Conservation (phyloP, 805 yeast species). For the Starmerella vaccinii region DNA sequence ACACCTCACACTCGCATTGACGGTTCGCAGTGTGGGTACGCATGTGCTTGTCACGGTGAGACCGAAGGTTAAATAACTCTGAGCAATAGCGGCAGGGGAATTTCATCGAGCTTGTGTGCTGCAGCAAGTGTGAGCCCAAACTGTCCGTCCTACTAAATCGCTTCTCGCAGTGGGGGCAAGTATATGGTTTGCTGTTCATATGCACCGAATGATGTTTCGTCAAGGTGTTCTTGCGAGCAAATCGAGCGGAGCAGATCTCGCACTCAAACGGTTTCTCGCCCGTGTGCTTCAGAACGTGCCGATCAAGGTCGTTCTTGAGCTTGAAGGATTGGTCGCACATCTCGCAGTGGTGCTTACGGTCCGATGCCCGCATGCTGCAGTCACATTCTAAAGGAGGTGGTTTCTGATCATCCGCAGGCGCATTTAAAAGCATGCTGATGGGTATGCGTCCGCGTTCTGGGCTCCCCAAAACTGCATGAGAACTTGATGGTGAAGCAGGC, state of each 20-base stretch:
- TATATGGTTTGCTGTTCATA: not conserved
- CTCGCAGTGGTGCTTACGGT: not conserved
- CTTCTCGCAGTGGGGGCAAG: not conserved
- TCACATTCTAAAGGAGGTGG: not conserved
- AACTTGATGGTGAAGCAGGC: not conserved
- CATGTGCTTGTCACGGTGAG: constrained; percentile 1
- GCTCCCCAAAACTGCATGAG: not conserved
- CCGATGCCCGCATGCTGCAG: not conserved
- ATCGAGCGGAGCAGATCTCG: not conserved
- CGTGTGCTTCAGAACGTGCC: constrained; percentile 1
- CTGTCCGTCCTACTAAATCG: not conserved
- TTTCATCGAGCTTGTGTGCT: not conserved
- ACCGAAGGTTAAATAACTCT: constrained; percentile 1
- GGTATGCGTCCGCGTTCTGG: not conserved
- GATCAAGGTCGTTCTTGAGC: constrained; percentile 1
- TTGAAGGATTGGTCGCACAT: not conserved
- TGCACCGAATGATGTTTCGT: constrained; percentile 4
- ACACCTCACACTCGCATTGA: constrained; percentile 26
- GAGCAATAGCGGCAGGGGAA: constrained; percentile 5
- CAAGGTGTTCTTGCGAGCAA: constrained; percentile 6
- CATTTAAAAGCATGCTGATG: constrained; percentile 2
- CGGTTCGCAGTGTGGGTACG: constrained; percentile 4
- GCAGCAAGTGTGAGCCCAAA: not conserved
- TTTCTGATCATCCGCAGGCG: not conserved
- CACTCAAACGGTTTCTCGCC: constrained; percentile 6